Evolutionary conservation across 2,329 filamentous ascomycete species (phyloP), one percentile per base, ranked within the genome.

Genomic region (Simplicillium aogashimaense): DNA sequence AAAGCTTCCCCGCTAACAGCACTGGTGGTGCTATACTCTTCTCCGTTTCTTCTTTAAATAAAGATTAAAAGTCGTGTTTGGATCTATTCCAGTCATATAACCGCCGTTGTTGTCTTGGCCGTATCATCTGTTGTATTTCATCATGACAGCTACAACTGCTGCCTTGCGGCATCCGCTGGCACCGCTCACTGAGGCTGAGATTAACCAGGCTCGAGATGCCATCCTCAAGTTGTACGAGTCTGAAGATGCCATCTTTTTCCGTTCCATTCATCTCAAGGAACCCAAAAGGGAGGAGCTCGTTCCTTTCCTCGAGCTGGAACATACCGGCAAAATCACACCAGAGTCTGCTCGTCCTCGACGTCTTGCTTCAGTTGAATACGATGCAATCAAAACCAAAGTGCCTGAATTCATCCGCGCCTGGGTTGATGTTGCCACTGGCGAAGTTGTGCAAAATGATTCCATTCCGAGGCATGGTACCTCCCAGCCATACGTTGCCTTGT

Each of bases 211-310:
- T 34, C 63, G 70, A 13, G 66, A 74, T 39, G 44, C 54, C 45
- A 54, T 73, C 29, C 49, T 72, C 30, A 59, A 61, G 29, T 42
- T 47, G 8, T 47, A 58, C 14, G 46, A 43, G 13, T 2, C 49
- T 13, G 44, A 46, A 4, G 43, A 43, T 3, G 38, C 50, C 11
- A 44, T 65, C 17, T 59, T 53, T 45, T 66, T 64, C 65, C 82
- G 84, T 51, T 67, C 72, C 38, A 74, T 86, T 30, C 80, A 72
- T 36, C 63, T 82, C 7, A 64, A 79, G 33, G 78, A 84, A 47
- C 78, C 79, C 2, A 62, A 67, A 20, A 83, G 81, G 58, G 61
- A 61, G 30, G 66, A 75, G 30, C 65, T 81, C 7, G 53, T 78
- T 7, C 67, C 67, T 2, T 83, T 79, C 50, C 63, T 83, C 16